Evolutionary conservation across 2,329 filamentous ascomycete species (phyloP).

Genomic region (Pseudodiploospora longispora): DNA sequence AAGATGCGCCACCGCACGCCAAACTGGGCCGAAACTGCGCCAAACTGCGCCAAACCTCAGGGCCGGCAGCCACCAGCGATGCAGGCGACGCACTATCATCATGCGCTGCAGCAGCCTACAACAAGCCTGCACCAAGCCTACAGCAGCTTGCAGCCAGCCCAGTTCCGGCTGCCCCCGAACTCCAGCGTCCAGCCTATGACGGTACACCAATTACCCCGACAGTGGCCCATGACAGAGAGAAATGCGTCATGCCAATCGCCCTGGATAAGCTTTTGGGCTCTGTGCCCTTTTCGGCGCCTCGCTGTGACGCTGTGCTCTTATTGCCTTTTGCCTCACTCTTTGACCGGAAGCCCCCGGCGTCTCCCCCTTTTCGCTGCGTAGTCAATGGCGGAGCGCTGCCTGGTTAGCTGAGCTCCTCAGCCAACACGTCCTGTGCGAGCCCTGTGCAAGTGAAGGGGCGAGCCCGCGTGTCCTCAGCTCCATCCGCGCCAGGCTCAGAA

Average conservation of each 20-base stretch:
- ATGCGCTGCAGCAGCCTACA: too few species aligned
- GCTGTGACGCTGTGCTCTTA: not conserved
- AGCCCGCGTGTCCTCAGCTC: not conserved
- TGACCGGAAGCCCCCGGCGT: too few species aligned
- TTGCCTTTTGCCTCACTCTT: not conserved
- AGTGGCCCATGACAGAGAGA: slow-evolving; percentile 16
- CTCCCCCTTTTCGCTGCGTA: not conserved
- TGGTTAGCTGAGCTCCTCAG: not conserved
- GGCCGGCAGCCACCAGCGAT: too few species aligned
- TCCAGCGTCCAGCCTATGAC: slow-evolving; percentile 5
- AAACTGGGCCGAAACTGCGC: too few species aligned
- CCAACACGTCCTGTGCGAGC: not conserved
- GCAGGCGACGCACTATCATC: too few species aligned
- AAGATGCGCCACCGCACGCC: too few species aligned
- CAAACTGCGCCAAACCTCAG: too few species aligned
- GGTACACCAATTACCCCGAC: slow-evolving; percentile 5
- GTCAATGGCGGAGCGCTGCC: not conserved
- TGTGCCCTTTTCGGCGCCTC: not conserved
- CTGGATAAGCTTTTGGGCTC: slow-evolving; percentile 4
- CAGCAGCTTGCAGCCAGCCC: not conserved
- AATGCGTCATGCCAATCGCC: slow-evolving; percentile 19
- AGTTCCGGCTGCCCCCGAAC: too few species aligned
- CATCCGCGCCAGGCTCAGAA: not conserved
- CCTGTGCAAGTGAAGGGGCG: not conserved
- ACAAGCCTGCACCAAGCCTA: too few species aligned